Base-by-base conservation (phyloP, 1,139 yeast species). In the Debaryomyces psychrophilus region DNA sequence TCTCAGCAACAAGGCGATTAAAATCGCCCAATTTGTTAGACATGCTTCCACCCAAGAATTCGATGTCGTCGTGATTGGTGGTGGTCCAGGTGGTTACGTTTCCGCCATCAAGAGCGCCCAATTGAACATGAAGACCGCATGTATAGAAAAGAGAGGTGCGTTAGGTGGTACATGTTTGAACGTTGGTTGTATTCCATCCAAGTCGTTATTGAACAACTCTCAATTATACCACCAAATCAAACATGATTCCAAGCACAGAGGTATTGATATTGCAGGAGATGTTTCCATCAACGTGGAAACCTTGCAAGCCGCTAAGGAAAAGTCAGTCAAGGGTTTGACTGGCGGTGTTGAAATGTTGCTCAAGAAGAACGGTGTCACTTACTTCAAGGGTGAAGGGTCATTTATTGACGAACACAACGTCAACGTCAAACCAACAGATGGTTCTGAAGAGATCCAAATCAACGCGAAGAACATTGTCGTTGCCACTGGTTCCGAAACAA, bases 81-180 rank as follows among this genome's bases (percentile, higher is more conserved):
- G 97, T 61, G 99, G 99, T 49, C 99, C 99, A 56, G 99, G 98
- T 69, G 99, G 99, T 53, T 88, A 88, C 65, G 95, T 95, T 57
- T 98, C 98, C 48, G 99, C 99, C 63, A 95, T 95, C 68, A 92
- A 90, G 72, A 97, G 97, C 49, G 99, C 99, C 44, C 99, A 95
- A 76, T 79, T 90, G 52, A 98, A 98, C 33, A 79, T 80, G 59
- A 85, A 90, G 69, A 90, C 97, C 48, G 99, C 97, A 37, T 93
- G 99, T 81, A 77, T 95, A 56, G 99, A 95, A 71, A 90, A 90
- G 76, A 86, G 99, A 71, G 99, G 99, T 38, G 71, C 85, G 31
- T 82, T 95, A 56, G 99, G 99, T 54, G 99, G 99, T 63, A 95
- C 99, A 45, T 95, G 99, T 81, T 76, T 93, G 62, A 93, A 93